Evolutionary conservation across 2,329 filamentous ascomycete genomes (phyloP).

Genomic region (Aureobasidium sp.): DNA sequence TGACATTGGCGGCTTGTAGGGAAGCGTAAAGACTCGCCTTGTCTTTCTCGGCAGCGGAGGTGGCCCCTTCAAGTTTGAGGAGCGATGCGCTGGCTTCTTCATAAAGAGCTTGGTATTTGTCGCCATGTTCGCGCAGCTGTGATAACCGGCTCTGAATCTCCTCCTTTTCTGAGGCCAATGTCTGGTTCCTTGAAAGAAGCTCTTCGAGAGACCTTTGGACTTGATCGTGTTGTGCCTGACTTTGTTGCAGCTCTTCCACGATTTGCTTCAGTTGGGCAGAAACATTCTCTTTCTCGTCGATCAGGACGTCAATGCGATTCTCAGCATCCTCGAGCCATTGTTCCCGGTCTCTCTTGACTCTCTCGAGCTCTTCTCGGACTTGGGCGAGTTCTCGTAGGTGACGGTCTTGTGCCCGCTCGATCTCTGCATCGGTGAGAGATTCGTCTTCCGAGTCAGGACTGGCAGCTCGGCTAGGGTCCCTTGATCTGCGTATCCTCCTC

Average conservation of each 20-base stretch:
- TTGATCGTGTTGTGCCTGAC: slow-evolving; percentile 22
- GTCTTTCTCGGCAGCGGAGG: background rate
- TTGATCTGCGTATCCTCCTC: slow-evolving; percentile 14
- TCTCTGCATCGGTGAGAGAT: slow-evolving; percentile 10
- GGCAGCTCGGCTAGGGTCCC: background rate
- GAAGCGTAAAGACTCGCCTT: slow-evolving; percentile 1
- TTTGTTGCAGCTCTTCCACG: slow-evolving; percentile 17
- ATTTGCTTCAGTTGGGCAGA: slow-evolving; percentile 19
- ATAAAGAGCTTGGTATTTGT: slow-evolving; percentile 7
- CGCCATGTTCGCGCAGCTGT: slow-evolving; percentile 1
- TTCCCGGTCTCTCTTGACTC: slow-evolving; percentile 27
- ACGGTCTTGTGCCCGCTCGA: slow-evolving; percentile 12
- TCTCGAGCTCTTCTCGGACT: slow-evolving; percentile 17
- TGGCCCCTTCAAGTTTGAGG: background rate
- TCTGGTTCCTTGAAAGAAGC: slow-evolving; percentile 3
- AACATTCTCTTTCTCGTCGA: slow-evolving; percentile 27
- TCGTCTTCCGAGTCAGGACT: slow-evolving; percentile 16
- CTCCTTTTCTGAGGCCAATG: slow-evolving; percentile 10
- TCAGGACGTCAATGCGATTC: slow-evolving; percentile 27
- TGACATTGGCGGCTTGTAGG: slow-evolving; percentile 1
- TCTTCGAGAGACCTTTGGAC: slow-evolving; percentile 13
- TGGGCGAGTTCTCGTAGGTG: slow-evolving; percentile 17
- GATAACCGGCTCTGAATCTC: background rate
- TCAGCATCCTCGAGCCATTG: slow-evolving; percentile 31
- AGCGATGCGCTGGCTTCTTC: slow-evolving; percentile 4